Conservation (phyloP, 148 eudicot species). For the Camellia sinensis region DNA sequence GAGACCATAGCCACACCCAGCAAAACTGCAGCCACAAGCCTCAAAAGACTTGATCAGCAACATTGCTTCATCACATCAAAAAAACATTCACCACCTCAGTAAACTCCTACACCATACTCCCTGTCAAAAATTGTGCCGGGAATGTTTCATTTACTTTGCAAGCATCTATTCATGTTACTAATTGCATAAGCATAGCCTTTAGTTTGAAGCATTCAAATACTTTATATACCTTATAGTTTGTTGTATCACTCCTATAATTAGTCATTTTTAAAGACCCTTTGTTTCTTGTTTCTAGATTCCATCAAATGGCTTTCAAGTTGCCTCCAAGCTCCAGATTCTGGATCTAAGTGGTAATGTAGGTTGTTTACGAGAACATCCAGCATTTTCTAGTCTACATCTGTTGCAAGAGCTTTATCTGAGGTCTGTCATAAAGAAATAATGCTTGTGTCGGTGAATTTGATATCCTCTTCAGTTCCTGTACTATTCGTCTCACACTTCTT, state of each 20-base stretch:
- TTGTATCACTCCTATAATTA: not conserved
- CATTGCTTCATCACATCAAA: too few relatives aligned
- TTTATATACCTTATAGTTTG: not conserved
- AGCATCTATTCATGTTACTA: too few relatives aligned
- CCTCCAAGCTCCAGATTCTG: conserved; percentile 65
- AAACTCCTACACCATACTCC: too few relatives aligned
- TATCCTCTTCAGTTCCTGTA: not conserved
- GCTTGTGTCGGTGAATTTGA: not conserved
- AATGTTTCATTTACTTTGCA: too few relatives aligned
- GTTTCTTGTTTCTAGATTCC: conserved; percentile 49
- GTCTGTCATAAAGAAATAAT: conserved; percentile 27
- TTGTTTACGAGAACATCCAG: conserved; percentile 52
- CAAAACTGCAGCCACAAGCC: too few relatives aligned
- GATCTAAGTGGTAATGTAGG: conserved; percentile 82
- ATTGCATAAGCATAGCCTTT: too few relatives aligned
- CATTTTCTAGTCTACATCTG: conserved; percentile 64
- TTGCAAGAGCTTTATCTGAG: conserved; percentile 89
- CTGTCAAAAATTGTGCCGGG: too few relatives aligned
- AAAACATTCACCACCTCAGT: too few relatives aligned
- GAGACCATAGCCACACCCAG: too few relatives aligned
- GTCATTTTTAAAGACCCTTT: conserved; percentile 3
- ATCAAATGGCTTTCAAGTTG: conserved; percentile 65
- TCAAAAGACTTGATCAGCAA: too few relatives aligned
- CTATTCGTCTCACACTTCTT: conserved; percentile 9
- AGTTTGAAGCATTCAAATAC: not conserved